phyloP scores from a whole-genome alignment of 306 rosid genomes.

The Crotalaria pallida region DNA sequence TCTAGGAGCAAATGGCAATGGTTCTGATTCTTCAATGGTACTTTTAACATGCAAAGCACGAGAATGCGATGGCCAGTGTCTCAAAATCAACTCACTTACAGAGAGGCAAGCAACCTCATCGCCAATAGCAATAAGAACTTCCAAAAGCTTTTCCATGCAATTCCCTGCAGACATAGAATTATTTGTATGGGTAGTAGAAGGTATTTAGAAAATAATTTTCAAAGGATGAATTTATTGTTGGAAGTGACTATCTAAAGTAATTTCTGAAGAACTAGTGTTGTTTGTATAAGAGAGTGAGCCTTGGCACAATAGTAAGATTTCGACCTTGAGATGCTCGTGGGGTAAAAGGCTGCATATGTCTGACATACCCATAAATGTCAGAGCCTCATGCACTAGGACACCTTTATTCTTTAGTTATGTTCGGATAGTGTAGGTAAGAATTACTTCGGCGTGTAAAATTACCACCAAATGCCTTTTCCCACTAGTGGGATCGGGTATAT shows the following conservation, averaged over 20 bases:
- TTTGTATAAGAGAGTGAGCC: background rate
- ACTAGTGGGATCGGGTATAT: background rate
- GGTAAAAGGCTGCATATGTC: background rate
- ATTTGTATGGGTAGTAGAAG: background rate
- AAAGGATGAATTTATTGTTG: slow-evolving; percentile 7
- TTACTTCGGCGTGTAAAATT: background rate
- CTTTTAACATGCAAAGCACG: slow-evolving; percentile 83
- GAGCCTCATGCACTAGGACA: background rate
- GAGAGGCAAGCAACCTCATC: slow-evolving; percentile 97
- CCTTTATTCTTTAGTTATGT: background rate
- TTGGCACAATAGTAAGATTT: background rate
- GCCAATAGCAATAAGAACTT: slow-evolving; percentile 95
- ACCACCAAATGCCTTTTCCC: background rate
- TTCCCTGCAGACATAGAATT: slow-evolving; percentile 60
- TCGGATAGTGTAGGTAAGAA: background rate
- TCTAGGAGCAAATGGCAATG: slow-evolving; percentile 81
- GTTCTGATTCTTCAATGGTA: slow-evolving; percentile 76
- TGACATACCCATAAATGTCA: background rate
- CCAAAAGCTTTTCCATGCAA: slow-evolving; percentile 99
- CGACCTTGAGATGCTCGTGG: background rate
- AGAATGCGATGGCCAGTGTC: slow-evolving; percentile 98
- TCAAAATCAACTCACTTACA: slow-evolving; percentile 83
- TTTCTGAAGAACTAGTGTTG: slow-evolving; percentile 11
- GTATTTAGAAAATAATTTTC: background rate
- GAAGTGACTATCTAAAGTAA: slow-evolving; percentile 3